These are phyloP conservation scores for Hirschfeldia incana DNA, from an alignment of 345 rosid species.

Conservation along the genomic window DNA sequence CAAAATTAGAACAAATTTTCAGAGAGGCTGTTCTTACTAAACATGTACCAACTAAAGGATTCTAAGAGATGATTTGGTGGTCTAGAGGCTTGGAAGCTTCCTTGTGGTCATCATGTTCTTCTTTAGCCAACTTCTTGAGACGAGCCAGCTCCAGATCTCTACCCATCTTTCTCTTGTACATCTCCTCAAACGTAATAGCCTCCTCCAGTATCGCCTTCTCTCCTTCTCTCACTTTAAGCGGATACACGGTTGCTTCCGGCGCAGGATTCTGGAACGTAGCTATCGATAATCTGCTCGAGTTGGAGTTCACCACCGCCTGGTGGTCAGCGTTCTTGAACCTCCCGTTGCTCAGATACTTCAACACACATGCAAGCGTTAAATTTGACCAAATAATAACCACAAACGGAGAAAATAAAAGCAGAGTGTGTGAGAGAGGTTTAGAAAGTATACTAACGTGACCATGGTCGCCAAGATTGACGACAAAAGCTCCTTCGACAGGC, in stretches of 20 bases:
- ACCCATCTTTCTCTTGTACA: conserved; percentile 86
- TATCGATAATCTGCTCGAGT: conserved; percentile 63
- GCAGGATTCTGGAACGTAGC: conserved; percentile 84
- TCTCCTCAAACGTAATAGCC: conserved; percentile 67
- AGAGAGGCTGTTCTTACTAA: no score
- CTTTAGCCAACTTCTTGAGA: conserved; percentile 75
- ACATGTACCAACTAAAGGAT: no score
- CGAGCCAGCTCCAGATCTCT: conserved; percentile 75
- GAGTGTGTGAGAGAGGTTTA: neutral
- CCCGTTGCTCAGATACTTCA: conserved; percentile 75
- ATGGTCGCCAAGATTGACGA: conserved; percentile 95
- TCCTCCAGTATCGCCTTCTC: conserved; percentile 58
- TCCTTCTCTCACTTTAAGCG: conserved; percentile 63
- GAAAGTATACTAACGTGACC: conserved; percentile 72
- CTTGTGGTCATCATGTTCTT: conserved; percentile 40
- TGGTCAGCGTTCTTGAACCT: conserved; percentile 87
- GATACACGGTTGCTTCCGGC: conserved; percentile 64
- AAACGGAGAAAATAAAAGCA: neutral
- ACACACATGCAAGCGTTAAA: neutral
- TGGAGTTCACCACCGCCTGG: conserved; percentile 87
- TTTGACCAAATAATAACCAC: conserved; percentile 6
- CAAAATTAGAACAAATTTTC: no score
- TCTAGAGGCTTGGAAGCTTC: conserved; percentile 46
- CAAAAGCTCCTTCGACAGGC: conserved; percentile 88
- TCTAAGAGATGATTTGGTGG: no score